These are phyloP conservation scores for Sphaerulina vaccinii DNA, from an alignment of 2,329 filamentous ascomycete species.

Conservation along the genomic window DNA sequence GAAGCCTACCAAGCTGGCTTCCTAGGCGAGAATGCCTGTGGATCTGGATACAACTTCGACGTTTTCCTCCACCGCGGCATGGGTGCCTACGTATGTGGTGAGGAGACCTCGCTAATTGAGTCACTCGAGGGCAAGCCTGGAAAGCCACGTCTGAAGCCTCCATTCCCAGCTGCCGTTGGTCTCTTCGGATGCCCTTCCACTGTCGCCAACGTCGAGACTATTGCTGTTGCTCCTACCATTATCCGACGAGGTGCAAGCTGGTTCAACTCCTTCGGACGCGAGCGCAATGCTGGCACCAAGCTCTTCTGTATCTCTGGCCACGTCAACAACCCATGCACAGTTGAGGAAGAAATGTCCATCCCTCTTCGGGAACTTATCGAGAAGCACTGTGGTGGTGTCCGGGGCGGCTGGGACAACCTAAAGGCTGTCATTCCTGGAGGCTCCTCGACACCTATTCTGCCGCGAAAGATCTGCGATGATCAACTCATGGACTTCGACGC, in stretches of 20 bases:
- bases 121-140: conserved; percentile 97
- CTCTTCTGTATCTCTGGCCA: conserved; percentile 97
- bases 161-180: conserved; percentile 95
- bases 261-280: conserved; percentile 92
- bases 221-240: conserved; percentile 94
- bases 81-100: conserved; percentile 96
- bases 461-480: conserved; percentile 84
- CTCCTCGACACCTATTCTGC: conserved; percentile 92
- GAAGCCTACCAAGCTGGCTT: conserved; percentile 93
- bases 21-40: conserved; percentile 98
- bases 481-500: conserved; percentile 99
- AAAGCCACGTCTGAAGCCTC: conserved; percentile 97
- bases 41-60: conserved; percentile 95
- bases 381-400: conserved; percentile 95
- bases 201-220: conserved; percentile 95
- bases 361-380: conserved; percentile 94
- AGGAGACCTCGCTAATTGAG: conserved; percentile 97
- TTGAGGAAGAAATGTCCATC: conserved; percentile 99
- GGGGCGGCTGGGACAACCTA: conserved; percentile 96
- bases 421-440: conserved; percentile 93
- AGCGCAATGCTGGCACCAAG: conserved; percentile 96
- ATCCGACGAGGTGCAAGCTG: conserved; percentile 86
- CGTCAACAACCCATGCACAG: conserved; percentile 97
- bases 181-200: conserved; percentile 97
- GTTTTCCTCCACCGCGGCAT: conserved; percentile 95